These are phyloP conservation scores for Monosporascus cannonballus DNA, from an alignment of 2,329 filamentous ascomycete species.

Conservation along the genomic window DNA sequence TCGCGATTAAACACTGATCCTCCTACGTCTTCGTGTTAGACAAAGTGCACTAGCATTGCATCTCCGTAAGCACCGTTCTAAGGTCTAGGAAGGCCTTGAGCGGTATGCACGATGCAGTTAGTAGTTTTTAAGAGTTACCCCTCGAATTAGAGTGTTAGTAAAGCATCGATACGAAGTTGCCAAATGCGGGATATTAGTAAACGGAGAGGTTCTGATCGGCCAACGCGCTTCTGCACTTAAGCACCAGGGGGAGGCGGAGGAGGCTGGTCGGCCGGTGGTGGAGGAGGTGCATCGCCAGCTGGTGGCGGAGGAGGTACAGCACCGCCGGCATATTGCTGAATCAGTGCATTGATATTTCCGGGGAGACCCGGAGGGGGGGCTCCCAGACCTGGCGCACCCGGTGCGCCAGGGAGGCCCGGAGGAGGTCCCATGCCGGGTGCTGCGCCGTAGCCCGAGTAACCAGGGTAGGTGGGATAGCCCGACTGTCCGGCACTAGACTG, in stretches of 20 bases:
- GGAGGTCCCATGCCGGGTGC: slow-evolving; percentile 45
- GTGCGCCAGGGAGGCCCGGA: slow-evolving; percentile 38
- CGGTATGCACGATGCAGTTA: background rate
- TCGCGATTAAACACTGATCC: background rate
- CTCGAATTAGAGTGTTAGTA: background rate
- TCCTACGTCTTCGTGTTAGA: background rate
- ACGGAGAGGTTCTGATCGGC: slow-evolving; percentile 2
- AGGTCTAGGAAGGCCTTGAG: background rate
- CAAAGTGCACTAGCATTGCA: background rate
- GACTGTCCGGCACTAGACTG: slow-evolving; percentile 49
- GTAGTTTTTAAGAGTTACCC: background rate
- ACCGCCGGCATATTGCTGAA: slow-evolving; percentile 57
- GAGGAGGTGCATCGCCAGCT: slow-evolving; percentile 56
- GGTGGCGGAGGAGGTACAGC: slow-evolving; percentile 50
- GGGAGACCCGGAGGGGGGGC: slow-evolving; percentile 45
- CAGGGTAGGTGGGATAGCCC: slow-evolving; percentile 49
- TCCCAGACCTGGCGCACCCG: slow-evolving; percentile 41
- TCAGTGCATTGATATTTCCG: slow-evolving; percentile 57
- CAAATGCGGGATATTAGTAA: background rate
- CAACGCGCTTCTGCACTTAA: slow-evolving; percentile 23
- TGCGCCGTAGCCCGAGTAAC: slow-evolving; percentile 44
- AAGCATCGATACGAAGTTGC: background rate
- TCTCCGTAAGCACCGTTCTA: background rate
- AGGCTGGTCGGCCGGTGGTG: slow-evolving; percentile 50
- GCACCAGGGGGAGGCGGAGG: slow-evolving; percentile 55